Evolutionary conservation across 495 filamentous ascomycete genomes (phyloP).

Genomic region (Penicillium crystallinum): DNA sequence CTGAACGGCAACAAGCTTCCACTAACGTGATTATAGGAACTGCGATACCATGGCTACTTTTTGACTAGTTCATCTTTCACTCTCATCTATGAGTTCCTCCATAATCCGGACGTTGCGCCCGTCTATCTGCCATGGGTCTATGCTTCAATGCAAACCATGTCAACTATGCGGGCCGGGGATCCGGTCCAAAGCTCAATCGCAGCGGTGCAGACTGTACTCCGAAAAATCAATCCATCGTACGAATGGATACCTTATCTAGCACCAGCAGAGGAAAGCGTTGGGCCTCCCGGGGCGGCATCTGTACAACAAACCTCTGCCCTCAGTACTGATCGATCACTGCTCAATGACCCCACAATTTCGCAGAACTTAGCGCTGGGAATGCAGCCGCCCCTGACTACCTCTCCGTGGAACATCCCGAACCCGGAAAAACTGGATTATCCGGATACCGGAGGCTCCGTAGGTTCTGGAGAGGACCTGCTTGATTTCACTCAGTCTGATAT

Average conservation of each 20-base stretch:
- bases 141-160: slow-evolving; percentile 28
- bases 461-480: slow-evolving; percentile 31
- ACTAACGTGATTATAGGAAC: slow-evolving; percentile 22
- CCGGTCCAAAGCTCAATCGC: slow-evolving; percentile 28
- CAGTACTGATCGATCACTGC: neutral
- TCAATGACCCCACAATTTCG: neutral
- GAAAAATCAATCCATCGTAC: slow-evolving; percentile 32
- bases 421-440: slow-evolving; percentile 18
- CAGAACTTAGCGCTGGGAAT: neutral
- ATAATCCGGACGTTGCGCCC: slow-evolving; percentile 27
- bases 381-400: slow-evolving; percentile 13
- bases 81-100: slow-evolving; percentile 39
- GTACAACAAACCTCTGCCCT: neutral
- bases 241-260: slow-evolving; percentile 20
- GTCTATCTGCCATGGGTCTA: slow-evolving; percentile 40
- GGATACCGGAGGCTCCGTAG: slow-evolving; percentile 23
- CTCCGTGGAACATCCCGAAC: slow-evolving; percentile 22
- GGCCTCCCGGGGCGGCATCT: neutral
- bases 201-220: slow-evolving; percentile 31
- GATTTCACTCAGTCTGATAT: slow-evolving; percentile 43
- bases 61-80: slow-evolving; percentile 34
- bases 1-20: neutral
- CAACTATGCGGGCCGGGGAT: slow-evolving; percentile 28
- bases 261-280: neutral
- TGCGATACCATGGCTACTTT: slow-evolving; percentile 40